Base-by-base conservation (phyloP, 1,284 basidiomycete species). In the Cryptococcus wingfieldii region DNA sequence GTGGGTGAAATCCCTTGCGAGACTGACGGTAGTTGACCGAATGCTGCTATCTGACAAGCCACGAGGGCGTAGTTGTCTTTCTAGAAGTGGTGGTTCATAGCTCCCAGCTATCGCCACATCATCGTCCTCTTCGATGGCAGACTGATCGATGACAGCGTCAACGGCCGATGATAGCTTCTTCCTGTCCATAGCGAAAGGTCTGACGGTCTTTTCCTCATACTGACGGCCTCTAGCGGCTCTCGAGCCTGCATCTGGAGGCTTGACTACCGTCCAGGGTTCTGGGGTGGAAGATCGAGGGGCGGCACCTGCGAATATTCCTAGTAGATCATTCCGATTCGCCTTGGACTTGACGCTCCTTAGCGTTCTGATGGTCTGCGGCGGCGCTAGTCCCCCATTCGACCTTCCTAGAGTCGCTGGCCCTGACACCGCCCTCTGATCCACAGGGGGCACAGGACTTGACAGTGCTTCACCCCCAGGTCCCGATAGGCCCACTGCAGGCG, bases 11-110 rank as follows among this genome's bases (percentile, higher is more conserved):
- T 46, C 44, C 9, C 19, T 47, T 7, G 51, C 59, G 12, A 31
- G 38, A 13, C 68, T 57, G 54, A 85, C 77, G 74, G 88, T 93
- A 0, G 88, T 88, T 1, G 89, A 88, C 59, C 86, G 87, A 58
- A 96, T 91, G 1, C 89, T 92, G 5, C 90, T 92, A 72, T 96
- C 93, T 1, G 88, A 90, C 41, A 95, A 76, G 1, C 90, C 90
- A 51, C 92, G 82, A 16, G 87, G 82, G 19, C 85, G 83, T 5
- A 94, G 79, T 5, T 84, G 85, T 27, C 86, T 83, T 55, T 87
- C 81, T n/a, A 86, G 75, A 13, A 79, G 56, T 44, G 72, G 79
- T 66, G 70, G 78, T 68, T 72, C 71, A n/a, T 70, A 63, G 13
- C 63, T 75, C 42, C 77, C 79, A 28, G 78, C 74, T 2, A 51